These are phyloP conservation scores for Arabidopsis suecica DNA, from an alignment of 345 rosid species.

Conservation along the genomic window DNA sequence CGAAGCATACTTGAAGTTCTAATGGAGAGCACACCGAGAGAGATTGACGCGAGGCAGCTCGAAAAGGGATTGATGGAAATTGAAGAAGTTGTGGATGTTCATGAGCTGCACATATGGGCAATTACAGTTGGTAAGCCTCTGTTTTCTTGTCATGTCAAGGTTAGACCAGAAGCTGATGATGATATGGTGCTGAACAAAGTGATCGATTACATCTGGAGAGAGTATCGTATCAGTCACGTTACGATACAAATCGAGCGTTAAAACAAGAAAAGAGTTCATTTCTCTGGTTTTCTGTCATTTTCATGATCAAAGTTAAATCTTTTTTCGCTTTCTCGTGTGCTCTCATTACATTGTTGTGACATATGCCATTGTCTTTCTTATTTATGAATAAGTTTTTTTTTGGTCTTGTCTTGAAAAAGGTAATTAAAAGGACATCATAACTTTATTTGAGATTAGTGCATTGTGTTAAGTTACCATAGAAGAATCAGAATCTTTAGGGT, in stretches of 20 bases:
- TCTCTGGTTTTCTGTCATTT: conserved; percentile 35
- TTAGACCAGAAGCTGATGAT: conserved; percentile 65
- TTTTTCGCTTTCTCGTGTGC: conserved; percentile 33
- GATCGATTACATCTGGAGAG: conserved; percentile 58
- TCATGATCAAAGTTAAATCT: conserved; percentile 24
- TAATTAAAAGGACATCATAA: conserved; percentile 33
- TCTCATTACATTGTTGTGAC: conserved; percentile 19
- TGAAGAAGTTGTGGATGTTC: conserved; percentile 64
- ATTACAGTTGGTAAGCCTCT: conserved; percentile 38
- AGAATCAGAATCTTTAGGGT: conserved; percentile 33
- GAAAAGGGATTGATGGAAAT: conserved; percentile 61
- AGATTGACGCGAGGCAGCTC: conserved; percentile 61
- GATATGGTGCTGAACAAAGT: conserved; percentile 63
- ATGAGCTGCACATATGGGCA: conserved; percentile 39
- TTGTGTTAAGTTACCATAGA: conserved; percentile 27
- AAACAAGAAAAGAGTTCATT: conserved; percentile 4
- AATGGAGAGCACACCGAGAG: conserved; percentile 80
- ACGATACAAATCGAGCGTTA: conserved; percentile 77
- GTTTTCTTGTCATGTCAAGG: conserved; percentile 37
- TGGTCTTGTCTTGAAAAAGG: conserved; percentile 31
- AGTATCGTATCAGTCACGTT: conserved; percentile 68
- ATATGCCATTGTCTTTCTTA: conserved; percentile 28
- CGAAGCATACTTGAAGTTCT: conserved; percentile 66
- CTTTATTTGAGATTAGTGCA: conserved; percentile 28
- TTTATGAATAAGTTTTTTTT: conserved; percentile 10